Evolutionary conservation across 2,329 filamentous ascomycete species (phyloP).

Genomic region (Fusarium sp.): DNA sequence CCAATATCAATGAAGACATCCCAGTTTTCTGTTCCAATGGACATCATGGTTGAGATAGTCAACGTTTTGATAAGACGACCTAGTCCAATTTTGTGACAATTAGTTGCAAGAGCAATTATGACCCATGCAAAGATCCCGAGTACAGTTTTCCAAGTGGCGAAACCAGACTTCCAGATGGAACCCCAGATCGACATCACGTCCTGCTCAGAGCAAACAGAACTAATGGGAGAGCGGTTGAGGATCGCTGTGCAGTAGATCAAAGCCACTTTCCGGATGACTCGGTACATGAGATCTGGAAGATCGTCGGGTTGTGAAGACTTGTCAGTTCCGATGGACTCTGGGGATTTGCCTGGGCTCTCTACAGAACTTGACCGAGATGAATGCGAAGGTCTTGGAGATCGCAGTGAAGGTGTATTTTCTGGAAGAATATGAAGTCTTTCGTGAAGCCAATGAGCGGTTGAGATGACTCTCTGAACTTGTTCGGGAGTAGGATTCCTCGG

Average conservation of each 20-base stretch:
- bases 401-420: slow-evolving; percentile 42
- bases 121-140: slow-evolving; percentile 65
- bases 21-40: slow-evolving; percentile 64
- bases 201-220: slow-evolving; percentile 53
- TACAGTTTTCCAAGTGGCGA: slow-evolving; percentile 61
- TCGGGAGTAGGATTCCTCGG: slow-evolving; percentile 52
- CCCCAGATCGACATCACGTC: slow-evolving; percentile 62
- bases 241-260: slow-evolving; percentile 64
- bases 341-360: slow-evolving; percentile 28
- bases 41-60: slow-evolving; percentile 59
- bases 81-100: slow-evolving; percentile 56
- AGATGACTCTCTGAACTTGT: slow-evolving; percentile 56
- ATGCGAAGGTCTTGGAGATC: slow-evolving; percentile 22
- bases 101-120: slow-evolving; percentile 58
- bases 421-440: slow-evolving; percentile 55
- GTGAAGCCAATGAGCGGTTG: slow-evolving; percentile 57
- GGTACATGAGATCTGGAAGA: slow-evolving; percentile 61
- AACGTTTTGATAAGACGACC: slow-evolving; percentile 63
- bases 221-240: slow-evolving; percentile 58
- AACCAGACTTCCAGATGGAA: slow-evolving; percentile 61
- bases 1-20: slow-evolving; percentile 57
- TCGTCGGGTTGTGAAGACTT: slow-evolving; percentile 39
- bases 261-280: slow-evolving; percentile 61
- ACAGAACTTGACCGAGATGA: slow-evolving; percentile 32
- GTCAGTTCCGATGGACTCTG: slow-evolving; percentile 29